Percentiles rank a stretch among this genome's conserved stretches.
phyloP scores from a whole-genome alignment of 2,329 filamentous ascomycete species.

The Dactylonectria estremocensis region DNA sequence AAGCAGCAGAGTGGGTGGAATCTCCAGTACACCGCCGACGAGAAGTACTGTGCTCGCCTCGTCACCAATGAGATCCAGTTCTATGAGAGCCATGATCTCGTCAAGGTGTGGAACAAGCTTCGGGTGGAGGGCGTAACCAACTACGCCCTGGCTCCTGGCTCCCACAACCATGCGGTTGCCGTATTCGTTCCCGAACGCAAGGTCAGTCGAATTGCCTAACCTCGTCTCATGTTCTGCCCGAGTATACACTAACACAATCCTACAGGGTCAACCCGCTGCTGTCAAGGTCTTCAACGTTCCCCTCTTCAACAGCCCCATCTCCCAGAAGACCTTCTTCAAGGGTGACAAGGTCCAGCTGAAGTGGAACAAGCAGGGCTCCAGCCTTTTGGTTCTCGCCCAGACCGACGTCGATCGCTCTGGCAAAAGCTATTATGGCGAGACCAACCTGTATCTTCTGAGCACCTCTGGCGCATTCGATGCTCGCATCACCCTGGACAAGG shows the following conservation, averaged over 20 bases:
- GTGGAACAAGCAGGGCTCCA: conserved; percentile 95
- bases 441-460: conserved; percentile 94
- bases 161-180: conserved; percentile 88
- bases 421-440: conserved; percentile 99
- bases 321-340: conserved; percentile 99
- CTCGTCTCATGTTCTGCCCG: neutral
- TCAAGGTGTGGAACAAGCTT: conserved; percentile 95
- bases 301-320: conserved; percentile 85
- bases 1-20: conserved; percentile 98
- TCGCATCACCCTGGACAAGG: conserved; percentile 92
- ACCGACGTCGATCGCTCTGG: conserved; percentile 98
- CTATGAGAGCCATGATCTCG: conserved; percentile 89
- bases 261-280: conserved; percentile 88
- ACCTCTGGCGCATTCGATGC: conserved; percentile 94
- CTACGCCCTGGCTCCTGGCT: conserved; percentile 89
- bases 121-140: conserved; percentile 90
- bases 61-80: conserved; percentile 99
- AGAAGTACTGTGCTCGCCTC: conserved; percentile 91
- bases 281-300: conserved; percentile 97
- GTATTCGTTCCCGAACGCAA: conserved; percentile 97
- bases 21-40: conserved; percentile 94
- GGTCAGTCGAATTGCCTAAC: conserved; percentile 64
- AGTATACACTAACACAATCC: conserved; percentile 31
- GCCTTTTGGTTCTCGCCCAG: conserved; percentile 93
- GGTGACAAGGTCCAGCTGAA: conserved; percentile 99